Conservation (phyloP, 2,329 filamentous ascomycete genomes). For the Aschersonia sp. region DNA sequence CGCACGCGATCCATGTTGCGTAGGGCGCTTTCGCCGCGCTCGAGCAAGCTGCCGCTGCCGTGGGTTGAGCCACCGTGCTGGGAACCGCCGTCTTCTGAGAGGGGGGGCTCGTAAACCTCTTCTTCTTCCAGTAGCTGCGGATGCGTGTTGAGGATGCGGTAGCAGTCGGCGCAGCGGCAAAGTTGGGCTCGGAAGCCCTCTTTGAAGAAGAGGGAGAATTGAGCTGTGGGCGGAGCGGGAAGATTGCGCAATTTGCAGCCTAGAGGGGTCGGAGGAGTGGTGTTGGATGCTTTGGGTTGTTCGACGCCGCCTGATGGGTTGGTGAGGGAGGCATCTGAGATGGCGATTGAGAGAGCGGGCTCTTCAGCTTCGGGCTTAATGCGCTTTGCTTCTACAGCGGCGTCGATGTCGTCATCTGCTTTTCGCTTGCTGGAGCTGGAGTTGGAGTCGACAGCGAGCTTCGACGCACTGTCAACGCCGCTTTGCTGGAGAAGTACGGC, state of each 20-base stretch:
- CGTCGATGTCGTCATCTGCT: conserved; percentile 35
- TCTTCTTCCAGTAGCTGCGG: conserved; percentile 86
- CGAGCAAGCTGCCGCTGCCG: conserved; percentile 71
- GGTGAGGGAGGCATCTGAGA: neutral
- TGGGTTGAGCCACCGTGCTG: conserved; percentile 41
- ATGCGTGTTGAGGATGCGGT: conserved; percentile 53
- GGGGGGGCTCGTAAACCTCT: conserved; percentile 81
- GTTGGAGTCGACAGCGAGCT: conserved; percentile 2
- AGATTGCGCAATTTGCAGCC: conserved; percentile 49
- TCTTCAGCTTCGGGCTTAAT: conserved; percentile 26
- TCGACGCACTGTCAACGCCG: neutral
- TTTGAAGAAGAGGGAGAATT: conserved; percentile 72
- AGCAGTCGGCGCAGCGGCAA: conserved; percentile 75
- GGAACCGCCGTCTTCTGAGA: conserved; percentile 50
- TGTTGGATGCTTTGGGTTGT: neutral
- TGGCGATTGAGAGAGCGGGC: neutral
- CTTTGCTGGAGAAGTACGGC: conserved; percentile 42
- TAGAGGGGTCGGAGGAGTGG: conserved; percentile 4
- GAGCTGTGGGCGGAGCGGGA: conserved; percentile 35
- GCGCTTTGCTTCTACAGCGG: conserved; percentile 32
- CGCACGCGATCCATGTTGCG: conserved; percentile 84
- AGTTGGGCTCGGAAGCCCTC: conserved; percentile 66
- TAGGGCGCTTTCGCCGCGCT: conserved; percentile 83
- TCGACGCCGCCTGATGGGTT: neutral
- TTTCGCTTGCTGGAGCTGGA: conserved; percentile 48